These are phyloP conservation scores for Salix koriyanagi DNA, from an alignment of 345 rosid genomes.

Conservation along the genomic window DNA sequence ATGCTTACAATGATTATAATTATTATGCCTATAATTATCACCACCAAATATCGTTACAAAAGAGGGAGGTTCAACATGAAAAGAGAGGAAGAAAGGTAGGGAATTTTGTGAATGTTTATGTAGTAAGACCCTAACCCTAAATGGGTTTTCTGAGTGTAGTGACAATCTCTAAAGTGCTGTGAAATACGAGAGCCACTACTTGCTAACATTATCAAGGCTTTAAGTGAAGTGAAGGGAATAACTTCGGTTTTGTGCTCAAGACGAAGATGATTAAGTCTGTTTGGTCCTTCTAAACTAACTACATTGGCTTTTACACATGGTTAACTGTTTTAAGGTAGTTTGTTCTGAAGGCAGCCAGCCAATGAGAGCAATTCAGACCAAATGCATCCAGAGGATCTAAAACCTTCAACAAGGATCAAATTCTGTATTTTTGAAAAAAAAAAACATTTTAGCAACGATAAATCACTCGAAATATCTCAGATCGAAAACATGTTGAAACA, in stretches of 20 bases:
- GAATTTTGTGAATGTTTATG: conserved; percentile 32
- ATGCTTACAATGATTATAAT: conserved; percentile 25
- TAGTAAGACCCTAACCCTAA: conserved; percentile 46
- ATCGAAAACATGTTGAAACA: conserved; percentile 24
- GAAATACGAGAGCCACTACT: conserved; percentile 71
- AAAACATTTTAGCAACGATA: not conserved
- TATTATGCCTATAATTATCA: not conserved
- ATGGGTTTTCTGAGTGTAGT: conserved; percentile 6
- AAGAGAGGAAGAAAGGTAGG: conserved; percentile 35
- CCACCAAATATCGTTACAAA: conserved; percentile 12
- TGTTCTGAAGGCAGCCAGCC: no score
- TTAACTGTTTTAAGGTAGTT: no score
- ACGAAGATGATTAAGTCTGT: no score
- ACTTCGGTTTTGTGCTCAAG: not conserved
- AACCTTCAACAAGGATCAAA: conserved; percentile 21
- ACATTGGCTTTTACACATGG: no score
- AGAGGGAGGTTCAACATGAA: conserved; percentile 35
- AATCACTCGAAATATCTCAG: conserved; percentile 24
- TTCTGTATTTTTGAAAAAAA: not conserved
- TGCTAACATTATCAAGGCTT: conserved; percentile 39
- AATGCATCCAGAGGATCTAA: conserved; percentile 23
- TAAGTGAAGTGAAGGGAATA: not conserved
- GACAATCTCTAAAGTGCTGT: conserved; percentile 42
- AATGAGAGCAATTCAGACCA: conserved; percentile 10
- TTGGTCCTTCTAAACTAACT: no score